These are phyloP conservation scores for Cutaneotrichosporon spelunceum DNA, from an alignment of 1,284 basidiomycete genomes.

Conservation along the genomic window DNA sequence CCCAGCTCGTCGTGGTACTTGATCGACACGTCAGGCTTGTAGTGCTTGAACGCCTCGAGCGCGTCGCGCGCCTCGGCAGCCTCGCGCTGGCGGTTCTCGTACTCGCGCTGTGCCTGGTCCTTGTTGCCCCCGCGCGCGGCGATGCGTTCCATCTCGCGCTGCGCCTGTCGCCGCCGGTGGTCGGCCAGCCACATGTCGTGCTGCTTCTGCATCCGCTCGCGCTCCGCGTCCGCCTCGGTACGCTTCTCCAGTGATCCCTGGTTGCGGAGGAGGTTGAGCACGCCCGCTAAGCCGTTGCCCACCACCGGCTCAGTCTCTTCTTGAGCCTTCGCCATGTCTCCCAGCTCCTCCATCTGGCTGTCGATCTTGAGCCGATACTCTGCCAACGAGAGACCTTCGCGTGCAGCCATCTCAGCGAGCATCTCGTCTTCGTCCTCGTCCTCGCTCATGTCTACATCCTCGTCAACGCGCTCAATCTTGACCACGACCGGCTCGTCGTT, in stretches of 20 bases:
- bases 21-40: slow-evolving; percentile 95
- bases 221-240: slow-evolving; percentile 63
- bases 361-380: slow-evolving; percentile 51
- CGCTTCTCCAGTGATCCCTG: slow-evolving; percentile 80
- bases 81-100: slow-evolving; percentile 87
- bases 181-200: slow-evolving; percentile 88
- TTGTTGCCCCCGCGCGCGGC: slow-evolving; percentile 74
- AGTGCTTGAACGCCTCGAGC: slow-evolving; percentile 81
- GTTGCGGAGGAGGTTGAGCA: slow-evolving; percentile 80
- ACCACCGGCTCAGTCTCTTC: slow-evolving; percentile 62
- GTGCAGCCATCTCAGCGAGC: slow-evolving; percentile 50
- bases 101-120: slow-evolving; percentile 91
- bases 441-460: slow-evolving; percentile 59
- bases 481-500: slow-evolving; percentile 26
- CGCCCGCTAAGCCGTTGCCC: slow-evolving; percentile 77
- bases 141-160: slow-evolving; percentile 74
- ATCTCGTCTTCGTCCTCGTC: slow-evolving; percentile 70
- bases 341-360: slow-evolving; percentile 51
- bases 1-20: slow-evolving; percentile 97
- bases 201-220: slow-evolving; percentile 65
- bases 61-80: slow-evolving; percentile 81
- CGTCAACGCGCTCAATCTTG: slow-evolving; percentile 52
- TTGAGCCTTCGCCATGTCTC: slow-evolving; percentile 67
- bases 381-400: slow-evolving; percentile 49
- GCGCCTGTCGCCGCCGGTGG: slow-evolving; percentile 68